Evolutionary conservation across 1,139 yeast species (phyloP).

Genomic region (Blastobotrys ciferrii): DNA sequence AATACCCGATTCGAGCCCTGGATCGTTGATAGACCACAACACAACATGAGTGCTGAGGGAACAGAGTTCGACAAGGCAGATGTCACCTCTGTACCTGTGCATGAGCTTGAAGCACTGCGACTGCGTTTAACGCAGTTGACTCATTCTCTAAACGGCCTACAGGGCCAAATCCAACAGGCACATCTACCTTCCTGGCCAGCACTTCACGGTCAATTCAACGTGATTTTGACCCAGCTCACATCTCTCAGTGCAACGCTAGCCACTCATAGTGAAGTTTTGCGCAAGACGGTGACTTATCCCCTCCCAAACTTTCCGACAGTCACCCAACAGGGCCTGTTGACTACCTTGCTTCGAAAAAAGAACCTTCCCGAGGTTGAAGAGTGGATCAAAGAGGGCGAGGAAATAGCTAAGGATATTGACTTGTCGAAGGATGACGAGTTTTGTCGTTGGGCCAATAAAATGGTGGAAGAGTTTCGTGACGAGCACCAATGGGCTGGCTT

Average conservation of each 20-base stretch:
- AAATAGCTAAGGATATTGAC: slow-evolving; percentile 36
- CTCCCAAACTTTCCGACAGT: slow-evolving; percentile 79
- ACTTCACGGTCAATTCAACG: slow-evolving; percentile 77
- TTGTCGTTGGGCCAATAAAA: slow-evolving; percentile 59
- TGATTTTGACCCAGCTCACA: slow-evolving; percentile 74
- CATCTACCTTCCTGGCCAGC: slow-evolving; percentile 46
- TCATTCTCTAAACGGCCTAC: slow-evolving; percentile 37
- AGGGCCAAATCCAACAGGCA: slow-evolving; percentile 36
- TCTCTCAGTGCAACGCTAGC: slow-evolving; percentile 70
- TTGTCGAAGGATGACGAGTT: slow-evolving; percentile 35
- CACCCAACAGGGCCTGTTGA: slow-evolving; percentile 75
- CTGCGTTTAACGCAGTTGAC: slow-evolving; percentile 54
- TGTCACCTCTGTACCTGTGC: slow-evolving; percentile 51
- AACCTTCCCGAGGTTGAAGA: slow-evolving; percentile 86
- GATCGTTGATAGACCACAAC: no score
- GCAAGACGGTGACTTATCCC: slow-evolving; percentile 76
- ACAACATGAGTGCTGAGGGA: not conserved
- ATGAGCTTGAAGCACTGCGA: slow-evolving; percentile 58
- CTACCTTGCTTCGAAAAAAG: slow-evolving; percentile 82
- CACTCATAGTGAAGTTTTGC: slow-evolving; percentile 56
- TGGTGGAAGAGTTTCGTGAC: slow-evolving; percentile 51
- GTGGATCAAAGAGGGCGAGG: slow-evolving; percentile 68
- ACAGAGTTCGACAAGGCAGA: slow-evolving; percentile 18
- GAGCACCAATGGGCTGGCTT: slow-evolving; percentile 64
- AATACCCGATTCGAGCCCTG: no score